A percentile compares a stretch with the other conserved stretches of the same genome.
These are phyloP conservation scores for Ichthyophonus hoferi DNA, from an alignment of 208 protist species.

Conservation along the genomic window DNA sequence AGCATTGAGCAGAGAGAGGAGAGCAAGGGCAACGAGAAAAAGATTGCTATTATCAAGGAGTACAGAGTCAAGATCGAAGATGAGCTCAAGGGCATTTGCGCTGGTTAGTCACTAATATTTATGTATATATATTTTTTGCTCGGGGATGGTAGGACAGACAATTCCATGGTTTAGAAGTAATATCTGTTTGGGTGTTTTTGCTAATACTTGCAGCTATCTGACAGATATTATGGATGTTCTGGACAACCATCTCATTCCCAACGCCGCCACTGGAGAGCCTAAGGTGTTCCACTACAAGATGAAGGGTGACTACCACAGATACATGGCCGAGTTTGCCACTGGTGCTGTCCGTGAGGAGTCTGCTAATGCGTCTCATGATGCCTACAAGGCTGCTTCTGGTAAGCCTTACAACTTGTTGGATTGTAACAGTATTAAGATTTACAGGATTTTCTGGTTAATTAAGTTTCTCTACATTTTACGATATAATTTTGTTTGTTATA, in stretches of 20 bases:
- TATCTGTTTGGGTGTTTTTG: no score
- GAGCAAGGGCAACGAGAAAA: constrained; percentile 69
- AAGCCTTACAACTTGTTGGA: no score
- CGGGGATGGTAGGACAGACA: background rate
- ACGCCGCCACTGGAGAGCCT: constrained; percentile 71
- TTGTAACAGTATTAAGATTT: no score
- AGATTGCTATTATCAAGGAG: constrained; percentile 73
- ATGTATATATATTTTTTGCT: background rate
- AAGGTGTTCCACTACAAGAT: constrained; percentile 79
- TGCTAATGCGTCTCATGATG: constrained; percentile 58
- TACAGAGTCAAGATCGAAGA: constrained; percentile 91
- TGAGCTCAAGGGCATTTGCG: constrained; percentile 93
- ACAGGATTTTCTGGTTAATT: no score
- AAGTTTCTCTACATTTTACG: no score
- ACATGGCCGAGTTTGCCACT: constrained; percentile 92
- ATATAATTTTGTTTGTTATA: no score
- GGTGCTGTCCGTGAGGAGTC: constrained; percentile 65
- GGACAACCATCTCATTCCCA: constrained; percentile 90
- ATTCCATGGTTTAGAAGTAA: background rate
- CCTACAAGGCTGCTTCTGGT: constrained; percentile 65
- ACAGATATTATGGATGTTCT: constrained; percentile 70
- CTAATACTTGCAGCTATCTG: background rate
- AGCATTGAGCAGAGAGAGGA: constrained; percentile 92
- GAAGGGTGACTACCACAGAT: constrained; percentile 71
- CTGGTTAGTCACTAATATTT: constrained; percentile 41